Percentiles rank a stretch among this genome's conserved stretches.
phyloP scores from a whole-genome alignment of 495 filamentous ascomycete genomes.

The Penicillium crystallinum region DNA sequence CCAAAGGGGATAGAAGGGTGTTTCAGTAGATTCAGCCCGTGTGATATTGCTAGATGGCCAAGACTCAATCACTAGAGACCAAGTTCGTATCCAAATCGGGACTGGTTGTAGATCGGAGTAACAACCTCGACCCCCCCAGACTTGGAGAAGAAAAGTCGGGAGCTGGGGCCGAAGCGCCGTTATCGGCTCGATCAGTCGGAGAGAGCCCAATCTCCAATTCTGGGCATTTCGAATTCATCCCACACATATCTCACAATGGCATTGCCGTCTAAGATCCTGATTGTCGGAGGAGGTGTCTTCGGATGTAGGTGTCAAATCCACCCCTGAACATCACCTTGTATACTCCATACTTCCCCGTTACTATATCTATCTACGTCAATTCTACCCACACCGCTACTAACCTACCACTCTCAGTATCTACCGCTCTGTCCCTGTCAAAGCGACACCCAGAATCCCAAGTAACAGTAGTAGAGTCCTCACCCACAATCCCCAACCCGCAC shows the following conservation, averaged over 20 bases:
- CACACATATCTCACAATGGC: conserved; percentile 25
- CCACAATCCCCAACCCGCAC: conserved; percentile 64
- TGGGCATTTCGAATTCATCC: not conserved
- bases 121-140: not conserved
- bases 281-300: conserved; percentile 74
- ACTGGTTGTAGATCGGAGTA: not conserved
- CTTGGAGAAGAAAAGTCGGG: conserved; percentile 7
- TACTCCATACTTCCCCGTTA: too few relatives aligned
- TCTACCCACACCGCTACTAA: conserved; percentile 8
- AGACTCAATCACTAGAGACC: too few relatives aligned
- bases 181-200: conserved; percentile 5
- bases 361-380: not conserved
- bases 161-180: conserved; percentile 2
- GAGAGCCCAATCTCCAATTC: not conserved
- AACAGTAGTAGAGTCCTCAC: conserved; percentile 63
- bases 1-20: not conserved
- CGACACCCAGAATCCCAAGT: conserved; percentile 52
- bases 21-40: too few relatives aligned
- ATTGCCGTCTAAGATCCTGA: conserved; percentile 54
- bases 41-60: too few relatives aligned
- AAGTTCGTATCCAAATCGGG: not conserved
- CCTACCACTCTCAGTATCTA: conserved; percentile 43
- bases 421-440: conserved; percentile 59
- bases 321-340: not conserved
- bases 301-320: conserved; percentile 45